Evolutionary conservation across 1,139 yeast species (phyloP), one percentile per base, ranked within the genome.

Genomic region (Barnettozyma hawaiiensis): DNA sequence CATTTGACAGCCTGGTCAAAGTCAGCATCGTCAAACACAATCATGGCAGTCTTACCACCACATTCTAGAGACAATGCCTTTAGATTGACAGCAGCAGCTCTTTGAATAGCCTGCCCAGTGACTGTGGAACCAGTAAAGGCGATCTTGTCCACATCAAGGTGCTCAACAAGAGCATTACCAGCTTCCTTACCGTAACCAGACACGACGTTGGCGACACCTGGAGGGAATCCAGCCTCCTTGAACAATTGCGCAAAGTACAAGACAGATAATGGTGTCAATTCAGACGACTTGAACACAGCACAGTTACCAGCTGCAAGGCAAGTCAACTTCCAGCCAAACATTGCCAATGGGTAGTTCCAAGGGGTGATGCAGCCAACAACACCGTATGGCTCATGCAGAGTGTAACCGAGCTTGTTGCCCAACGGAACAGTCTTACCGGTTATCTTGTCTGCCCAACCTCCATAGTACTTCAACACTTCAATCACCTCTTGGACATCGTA

Each of bases 391-490:
- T 84, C 92, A 63, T 82, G 85, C 44, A 83, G 66, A 32, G 95
- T 85, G 67, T 82, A 85, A 18, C 85, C 86, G 54, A 85, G 71
- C 63, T 81, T 81, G 46, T 72, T 73, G 39, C 59, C 61, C 49
- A 82, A 70, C 50, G 86, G 90, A 55, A 85, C 80, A 37, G 81
- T 78, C 49, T 73, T 72, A 37, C 96, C 96, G 45, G 76, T 66
- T 51, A 81, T 71, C 68, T 87, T 87, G 65, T 84, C 95, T 37
- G 95, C 90, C 79, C 85, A 82, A 41, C 96, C 96, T 20, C 92
- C 95, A 62, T 76, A 75, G 72, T 82, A 69, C 69, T 81, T 71
- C 69, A 81, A 68, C 61, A 82, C 68, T 57, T 76, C 66, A 60
- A 82, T 58, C 62, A 80, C 68, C 66, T 76, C 66, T 60, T 71